Evolutionary conservation across 2,329 filamentous ascomycete species (phyloP).

Genomic region (Reticulascus tulasneorum): DNA sequence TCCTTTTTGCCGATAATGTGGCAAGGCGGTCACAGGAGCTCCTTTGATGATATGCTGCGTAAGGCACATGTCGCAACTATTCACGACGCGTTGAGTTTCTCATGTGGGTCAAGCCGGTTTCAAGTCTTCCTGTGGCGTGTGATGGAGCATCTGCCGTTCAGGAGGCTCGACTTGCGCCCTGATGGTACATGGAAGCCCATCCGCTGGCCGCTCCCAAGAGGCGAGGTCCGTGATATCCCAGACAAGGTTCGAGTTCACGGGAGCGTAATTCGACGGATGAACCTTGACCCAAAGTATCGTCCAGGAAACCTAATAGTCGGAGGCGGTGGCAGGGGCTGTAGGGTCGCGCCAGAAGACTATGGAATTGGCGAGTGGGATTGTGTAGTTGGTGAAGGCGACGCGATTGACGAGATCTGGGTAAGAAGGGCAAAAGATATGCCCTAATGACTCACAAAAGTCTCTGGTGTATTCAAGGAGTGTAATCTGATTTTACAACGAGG

Average conservation of each 20-base stretch:
- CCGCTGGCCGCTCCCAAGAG: slow-evolving; percentile 72
- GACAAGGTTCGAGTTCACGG: slow-evolving; percentile 66
- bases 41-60: slow-evolving; percentile 57
- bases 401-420: slow-evolving; percentile 65
- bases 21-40: no score
- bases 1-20: no score
- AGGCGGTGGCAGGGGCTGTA: slow-evolving; percentile 68
- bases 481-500: no score
- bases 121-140: slow-evolving; percentile 68
- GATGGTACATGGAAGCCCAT: slow-evolving; percentile 79
- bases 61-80: slow-evolving; percentile 52
- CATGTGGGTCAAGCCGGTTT: slow-evolving; percentile 49
- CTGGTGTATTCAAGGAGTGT: no score
- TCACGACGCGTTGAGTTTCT: slow-evolving; percentile 68
- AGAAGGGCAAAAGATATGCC: slow-evolving; percentile 28
- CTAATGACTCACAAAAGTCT: no score
- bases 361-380: slow-evolving; percentile 73
- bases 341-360: slow-evolving; percentile 53
- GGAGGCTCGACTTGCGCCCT: slow-evolving; percentile 69
- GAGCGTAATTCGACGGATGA: slow-evolving; percentile 70
- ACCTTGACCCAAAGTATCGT: slow-evolving; percentile 58
- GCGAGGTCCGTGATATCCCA: slow-evolving; percentile 75
- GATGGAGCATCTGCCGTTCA: slow-evolving; percentile 80
- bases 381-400: slow-evolving; percentile 59
- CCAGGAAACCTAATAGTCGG: slow-evolving; percentile 79